Evolutionary conservation across 306 rosid genomes (phyloP), one percentile per base, ranked within the genome.

Genomic region (Dryas drummondii): DNA sequence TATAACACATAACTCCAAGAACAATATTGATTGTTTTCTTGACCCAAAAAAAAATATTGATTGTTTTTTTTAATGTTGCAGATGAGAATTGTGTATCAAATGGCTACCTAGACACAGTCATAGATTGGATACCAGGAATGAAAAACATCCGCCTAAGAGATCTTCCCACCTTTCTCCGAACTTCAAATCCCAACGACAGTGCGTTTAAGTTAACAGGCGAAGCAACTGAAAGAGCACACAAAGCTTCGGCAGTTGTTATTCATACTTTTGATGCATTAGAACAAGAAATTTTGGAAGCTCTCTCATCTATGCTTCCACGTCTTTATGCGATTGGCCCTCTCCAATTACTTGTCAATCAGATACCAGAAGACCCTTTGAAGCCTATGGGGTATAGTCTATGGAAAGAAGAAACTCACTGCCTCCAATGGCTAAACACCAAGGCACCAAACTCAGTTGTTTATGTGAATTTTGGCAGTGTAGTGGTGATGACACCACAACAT

Each of bases 401-500:
- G 69, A 64, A 64, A 15, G 69, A 64, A 44, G 69, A 64, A 4
- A 64, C 50, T 6, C 50, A 41, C 27, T 64, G 51, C 27, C 69
- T 64, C 6, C 2, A 16, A 64, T 44, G 69, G 69, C 69, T 64
- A 4, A 4, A 42, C 5, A 3, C 3, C 7, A 65, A 73, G 32
- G 52, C 66, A 11, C 59, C 61, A 13, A 61, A 62, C 15, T 74
- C 78, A 1, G 78, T 74, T 13, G 66, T 74, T 9, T 74, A 62
- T 61, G 77, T 59, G 5, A 61, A 73, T 50, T 73, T 73, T 47
- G 77, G 77, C 5, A 60, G 77, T 48, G n/a, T 73, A 17, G 9
- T 19, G 0, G 77, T 73, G 12, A 14, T 73, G 48, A 47, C 70
- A 6, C 27, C 46, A 32, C 49, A 48, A 61, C 70, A 73, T 5